Conservation (phyloP, 2,329 filamentous ascomycete genomes). For the Ophioceras dolichostomum region DNA sequence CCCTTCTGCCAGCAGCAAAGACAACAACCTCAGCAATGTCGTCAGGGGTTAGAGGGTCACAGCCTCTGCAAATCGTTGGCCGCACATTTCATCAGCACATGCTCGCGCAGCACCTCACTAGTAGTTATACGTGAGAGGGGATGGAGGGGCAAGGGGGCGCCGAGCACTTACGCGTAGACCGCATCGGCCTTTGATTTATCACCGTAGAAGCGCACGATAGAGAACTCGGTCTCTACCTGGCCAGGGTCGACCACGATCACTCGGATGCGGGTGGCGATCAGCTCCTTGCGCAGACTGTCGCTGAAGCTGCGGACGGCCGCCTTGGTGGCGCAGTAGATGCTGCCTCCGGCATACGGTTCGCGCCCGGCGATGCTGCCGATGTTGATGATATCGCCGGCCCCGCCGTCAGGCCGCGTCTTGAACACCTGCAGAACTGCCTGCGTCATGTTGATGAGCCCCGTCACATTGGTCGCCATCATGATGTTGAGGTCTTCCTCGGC, state of each 20-base stretch:
- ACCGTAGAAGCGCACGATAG: conserved; percentile 74
- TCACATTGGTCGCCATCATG: conserved; percentile 93
- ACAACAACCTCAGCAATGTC: conserved; percentile 88
- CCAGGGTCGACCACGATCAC: conserved; percentile 86
- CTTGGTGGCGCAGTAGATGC: conserved; percentile 90
- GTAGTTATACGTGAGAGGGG: neutral
- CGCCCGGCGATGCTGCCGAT: conserved; percentile 84
- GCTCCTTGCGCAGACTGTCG: conserved; percentile 69
- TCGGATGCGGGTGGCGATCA: conserved; percentile 67
- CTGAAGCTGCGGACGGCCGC: conserved; percentile 79
- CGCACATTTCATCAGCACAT: conserved; percentile 4
- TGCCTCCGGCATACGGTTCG: conserved; percentile 72
- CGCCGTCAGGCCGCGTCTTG: conserved; percentile 61
- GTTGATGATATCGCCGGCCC: conserved; percentile 88
- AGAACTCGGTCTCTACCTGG: conserved; percentile 92
- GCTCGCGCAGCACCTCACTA: no score
- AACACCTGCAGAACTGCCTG: conserved; percentile 80
- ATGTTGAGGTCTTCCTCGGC: conserved; percentile 65
- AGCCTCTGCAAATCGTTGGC: conserved; percentile 53
- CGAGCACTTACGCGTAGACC: conserved; percentile 59
- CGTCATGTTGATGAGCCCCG: conserved; percentile 91
- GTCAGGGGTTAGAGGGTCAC: conserved; percentile 74
- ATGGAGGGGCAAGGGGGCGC: neutral
- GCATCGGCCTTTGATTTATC: conserved; percentile 84
- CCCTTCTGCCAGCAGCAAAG: conserved; percentile 68